These are phyloP conservation scores for Metschnikowia picachoensis DNA, from an alignment of 805 yeast species.

Conservation along the genomic window DNA sequence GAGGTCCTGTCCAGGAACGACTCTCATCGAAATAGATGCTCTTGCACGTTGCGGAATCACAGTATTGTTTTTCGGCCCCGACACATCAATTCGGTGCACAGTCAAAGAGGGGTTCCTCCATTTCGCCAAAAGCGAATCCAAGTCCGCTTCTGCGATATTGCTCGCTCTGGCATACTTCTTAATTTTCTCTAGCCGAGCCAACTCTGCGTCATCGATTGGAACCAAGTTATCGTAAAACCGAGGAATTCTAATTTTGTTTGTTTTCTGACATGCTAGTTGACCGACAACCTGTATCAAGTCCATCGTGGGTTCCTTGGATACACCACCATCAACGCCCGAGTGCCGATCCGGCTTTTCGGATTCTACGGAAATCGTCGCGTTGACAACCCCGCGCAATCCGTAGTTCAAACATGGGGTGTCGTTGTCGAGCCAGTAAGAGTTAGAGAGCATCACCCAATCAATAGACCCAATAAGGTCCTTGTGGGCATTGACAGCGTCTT, in stretches of 20 bases:
- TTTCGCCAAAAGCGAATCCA: slow-evolving; percentile 59
- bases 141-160: slow-evolving; percentile 34
- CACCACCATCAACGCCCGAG: slow-evolving; percentile 96
- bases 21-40: slow-evolving; percentile 75
- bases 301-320: slow-evolving; percentile 80
- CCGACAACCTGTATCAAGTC: slow-evolving; percentile 75
- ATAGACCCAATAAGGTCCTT: slow-evolving; percentile 58
- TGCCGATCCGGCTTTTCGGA: slow-evolving; percentile 86
- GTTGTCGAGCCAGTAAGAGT: slow-evolving; percentile 93
- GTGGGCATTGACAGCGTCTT: slow-evolving; percentile 54
- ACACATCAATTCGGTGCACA: slow-evolving; percentile 75
- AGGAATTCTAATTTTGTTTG: slow-evolving; percentile 54
- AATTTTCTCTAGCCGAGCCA: slow-evolving; percentile 58
- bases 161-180: slow-evolving; percentile 25
- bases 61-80: slow-evolving; percentile 87
- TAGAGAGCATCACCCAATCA: slow-evolving; percentile 87
- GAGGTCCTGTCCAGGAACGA: slow-evolving; percentile 85
- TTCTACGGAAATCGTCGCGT: slow-evolving; percentile 65
- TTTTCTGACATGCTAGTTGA: slow-evolving; percentile 47
- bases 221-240: slow-evolving; percentile 67
- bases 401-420: slow-evolving; percentile 86
- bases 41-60: slow-evolving; percentile 82
- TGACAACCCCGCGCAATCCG: slow-evolving; percentile 89
- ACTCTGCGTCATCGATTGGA: slow-evolving; percentile 55
- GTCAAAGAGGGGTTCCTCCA: slow-evolving; percentile 93